Conservation (phyloP, 2,329 filamentous ascomycete species). For the Monosporascus sp. region DNA sequence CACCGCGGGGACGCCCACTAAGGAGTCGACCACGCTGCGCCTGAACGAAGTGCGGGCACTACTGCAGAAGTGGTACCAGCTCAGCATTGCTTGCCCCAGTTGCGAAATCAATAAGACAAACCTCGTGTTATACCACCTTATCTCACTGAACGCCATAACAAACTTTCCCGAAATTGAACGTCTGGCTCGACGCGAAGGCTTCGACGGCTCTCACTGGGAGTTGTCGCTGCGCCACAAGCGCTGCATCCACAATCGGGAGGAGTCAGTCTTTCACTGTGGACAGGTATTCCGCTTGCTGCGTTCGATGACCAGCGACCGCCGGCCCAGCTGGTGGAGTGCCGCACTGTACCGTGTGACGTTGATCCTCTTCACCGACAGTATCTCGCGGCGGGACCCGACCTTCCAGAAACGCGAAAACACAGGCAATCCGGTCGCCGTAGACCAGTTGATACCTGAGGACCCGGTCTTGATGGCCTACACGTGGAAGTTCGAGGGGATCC, state of each 20-base stretch:
- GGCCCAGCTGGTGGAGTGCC: conserved; percentile 67
- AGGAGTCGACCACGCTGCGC: conserved; percentile 52
- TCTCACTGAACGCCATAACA: conserved; percentile 63
- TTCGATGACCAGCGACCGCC: conserved; percentile 52
- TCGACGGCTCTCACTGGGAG: conserved; percentile 51
- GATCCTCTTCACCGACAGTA: conserved; percentile 57
- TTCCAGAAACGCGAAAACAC: conserved; percentile 26
- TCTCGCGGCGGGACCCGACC: conserved; percentile 43
- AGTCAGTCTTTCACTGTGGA: conserved; percentile 62
- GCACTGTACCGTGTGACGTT: conserved; percentile 63
- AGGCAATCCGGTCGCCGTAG: conserved; percentile 28
- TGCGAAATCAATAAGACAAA: conserved; percentile 60
- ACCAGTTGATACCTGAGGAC: conserved; percentile 36
- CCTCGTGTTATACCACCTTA: conserved; percentile 64
- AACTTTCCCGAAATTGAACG: conserved; percentile 64
- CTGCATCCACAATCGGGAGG: conserved; percentile 58
- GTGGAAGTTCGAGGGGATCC: conserved; percentile 33
- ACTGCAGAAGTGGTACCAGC: conserved; percentile 61
- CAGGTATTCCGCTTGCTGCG: conserved; percentile 60
- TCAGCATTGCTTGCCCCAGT: conserved; percentile 51
- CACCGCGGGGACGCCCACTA: conserved; percentile 45
- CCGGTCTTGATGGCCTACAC: conserved; percentile 30
- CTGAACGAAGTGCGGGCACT: conserved; percentile 61
- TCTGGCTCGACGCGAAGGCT: conserved; percentile 55
- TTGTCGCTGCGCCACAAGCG: conserved; percentile 52